Percentiles rank a stretch among this genome's conserved stretches.
Evolutionary conservation across 2,329 filamentous ascomycete species (phyloP).

Genomic region (Colletotrichum cordylinicola): DNA sequence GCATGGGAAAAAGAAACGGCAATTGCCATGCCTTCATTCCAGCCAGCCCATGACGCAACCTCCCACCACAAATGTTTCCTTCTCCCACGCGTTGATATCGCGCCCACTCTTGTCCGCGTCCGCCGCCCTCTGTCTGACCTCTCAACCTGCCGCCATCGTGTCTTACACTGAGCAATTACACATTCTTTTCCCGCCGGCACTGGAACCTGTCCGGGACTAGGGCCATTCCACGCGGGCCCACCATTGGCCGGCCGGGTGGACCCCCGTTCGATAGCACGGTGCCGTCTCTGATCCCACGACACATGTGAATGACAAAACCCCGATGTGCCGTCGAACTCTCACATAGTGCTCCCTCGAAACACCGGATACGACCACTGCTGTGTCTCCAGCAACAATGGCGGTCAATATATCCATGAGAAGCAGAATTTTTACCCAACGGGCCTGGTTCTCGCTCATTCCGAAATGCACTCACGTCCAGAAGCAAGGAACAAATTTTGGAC

Average conservation of each 20-base stretch:
- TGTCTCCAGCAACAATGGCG: neutral
- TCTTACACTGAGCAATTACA: slow-evolving; percentile 18
- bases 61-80: neutral
- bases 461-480: neutral
- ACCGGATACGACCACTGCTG: neutral
- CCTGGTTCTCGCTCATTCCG: neutral
- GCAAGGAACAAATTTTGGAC: neutral
- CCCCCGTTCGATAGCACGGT: slow-evolving; percentile 1
- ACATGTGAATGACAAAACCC: slow-evolving; percentile 21
- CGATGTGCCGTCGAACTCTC: neutral
- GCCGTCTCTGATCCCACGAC: slow-evolving; percentile 8
- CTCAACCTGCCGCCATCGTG: neutral
- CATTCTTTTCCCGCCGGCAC: slow-evolving; percentile 3
- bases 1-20: neutral
- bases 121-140: neutral
- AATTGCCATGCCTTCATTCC: neutral
- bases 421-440: neutral
- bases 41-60: neutral
- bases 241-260: slow-evolving; percentile 10
- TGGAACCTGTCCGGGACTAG: neutral
- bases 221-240: neutral
- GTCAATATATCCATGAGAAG: neutral
- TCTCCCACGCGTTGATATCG: neutral
- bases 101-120: neutral
- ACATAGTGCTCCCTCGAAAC: neutral